These are phyloP conservation scores for Gryganskiella cystojenkinii DNA, from an alignment of 192 early-diverging fungal genomes.

Conservation along the genomic window DNA sequence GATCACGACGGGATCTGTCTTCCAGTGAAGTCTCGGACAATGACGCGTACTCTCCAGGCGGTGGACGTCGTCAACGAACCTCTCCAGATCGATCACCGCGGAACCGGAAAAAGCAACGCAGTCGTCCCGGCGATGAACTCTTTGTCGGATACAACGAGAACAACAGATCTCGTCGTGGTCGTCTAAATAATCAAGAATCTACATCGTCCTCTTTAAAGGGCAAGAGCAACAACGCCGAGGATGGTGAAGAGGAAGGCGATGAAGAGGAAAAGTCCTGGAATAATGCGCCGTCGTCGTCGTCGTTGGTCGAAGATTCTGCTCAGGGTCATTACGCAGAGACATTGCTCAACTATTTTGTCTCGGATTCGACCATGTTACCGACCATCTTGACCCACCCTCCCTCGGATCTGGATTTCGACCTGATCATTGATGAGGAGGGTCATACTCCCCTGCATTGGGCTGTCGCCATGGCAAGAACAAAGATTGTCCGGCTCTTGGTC, in stretches of 20 bases:
- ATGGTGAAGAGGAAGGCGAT: conserved; percentile 12
- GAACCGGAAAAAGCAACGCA: conserved; percentile 26
- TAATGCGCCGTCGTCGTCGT: conserved; percentile 9
- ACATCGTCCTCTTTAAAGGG: too few species aligned
- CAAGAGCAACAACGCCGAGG: too few species aligned
- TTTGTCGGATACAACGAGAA: conserved; percentile 32
- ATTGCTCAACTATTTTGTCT: conserved; percentile 52
- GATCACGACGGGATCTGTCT: conserved; percentile 15
- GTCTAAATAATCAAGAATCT: too few species aligned
- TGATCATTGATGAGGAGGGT: conserved; percentile 94
- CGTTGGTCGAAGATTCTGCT: conserved; percentile 1
- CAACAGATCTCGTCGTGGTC: too few species aligned
- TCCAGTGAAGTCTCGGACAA: conserved; percentile 45
- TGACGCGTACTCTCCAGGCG: conserved; percentile 21
- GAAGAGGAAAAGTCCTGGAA: conserved; percentile 25
- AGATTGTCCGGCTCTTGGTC: conserved; percentile 80
- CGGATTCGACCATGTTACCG: conserved; percentile 61
- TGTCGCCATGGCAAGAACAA: conserved; percentile 85
- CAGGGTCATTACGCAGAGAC: conserved; percentile 40
- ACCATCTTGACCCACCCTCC: conserved; percentile 64
- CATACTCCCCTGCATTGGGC: conserved; percentile 98
- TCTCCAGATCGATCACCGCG: conserved; percentile 25
- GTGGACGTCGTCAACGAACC: conserved; percentile 20
- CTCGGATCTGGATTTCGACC: conserved; percentile 80
- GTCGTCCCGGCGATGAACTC: conserved; percentile 38